A percentile compares a stretch with the other conserved stretches of the same genome.
These are phyloP conservation scores for Tetracentron sinense DNA, from an alignment of 164 flowering plant genomes.

Conservation along the genomic window DNA sequence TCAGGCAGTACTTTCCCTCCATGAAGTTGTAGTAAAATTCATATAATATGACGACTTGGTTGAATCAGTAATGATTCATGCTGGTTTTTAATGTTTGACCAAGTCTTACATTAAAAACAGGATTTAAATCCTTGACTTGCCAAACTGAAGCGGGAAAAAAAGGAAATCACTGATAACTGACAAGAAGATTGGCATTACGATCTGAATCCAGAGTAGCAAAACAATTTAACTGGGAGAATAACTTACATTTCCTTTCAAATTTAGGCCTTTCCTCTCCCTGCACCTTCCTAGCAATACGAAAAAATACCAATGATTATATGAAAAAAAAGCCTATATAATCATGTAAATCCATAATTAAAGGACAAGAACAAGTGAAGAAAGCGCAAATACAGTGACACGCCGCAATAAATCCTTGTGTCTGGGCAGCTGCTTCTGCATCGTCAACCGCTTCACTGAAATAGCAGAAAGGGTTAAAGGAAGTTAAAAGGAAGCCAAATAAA, in stretches of 20 bases:
- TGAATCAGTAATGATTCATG: background rate
- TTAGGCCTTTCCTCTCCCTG: conserved; percentile 31
- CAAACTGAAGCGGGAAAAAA: background rate
- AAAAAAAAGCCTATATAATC: background rate
- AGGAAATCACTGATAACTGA: background rate
- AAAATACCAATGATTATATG: background rate
- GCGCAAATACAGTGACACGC: conserved; percentile 43
- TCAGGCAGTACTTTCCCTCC: background rate
- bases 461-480: background rate
- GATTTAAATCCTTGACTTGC: background rate
- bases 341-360: background rate
- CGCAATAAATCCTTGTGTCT: conserved; percentile 46
- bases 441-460: conserved; percentile 42
- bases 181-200: background rate
- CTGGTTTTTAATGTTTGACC: too few relatives aligned
- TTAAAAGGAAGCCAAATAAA: too few relatives aligned
- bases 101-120: too few relatives aligned
- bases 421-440: conserved; percentile 30
- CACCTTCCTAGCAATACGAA: conserved; percentile 28
- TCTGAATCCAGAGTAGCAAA: background rate
- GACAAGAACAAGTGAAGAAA: background rate
- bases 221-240: background rate
- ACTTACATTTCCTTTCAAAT: conserved; percentile 48
- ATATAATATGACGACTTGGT: background rate
- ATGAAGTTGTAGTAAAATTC: background rate